phyloP scores from a whole-genome alignment of 352 stramenopile species.

The Phytophthora macrochlamydospora region DNA sequence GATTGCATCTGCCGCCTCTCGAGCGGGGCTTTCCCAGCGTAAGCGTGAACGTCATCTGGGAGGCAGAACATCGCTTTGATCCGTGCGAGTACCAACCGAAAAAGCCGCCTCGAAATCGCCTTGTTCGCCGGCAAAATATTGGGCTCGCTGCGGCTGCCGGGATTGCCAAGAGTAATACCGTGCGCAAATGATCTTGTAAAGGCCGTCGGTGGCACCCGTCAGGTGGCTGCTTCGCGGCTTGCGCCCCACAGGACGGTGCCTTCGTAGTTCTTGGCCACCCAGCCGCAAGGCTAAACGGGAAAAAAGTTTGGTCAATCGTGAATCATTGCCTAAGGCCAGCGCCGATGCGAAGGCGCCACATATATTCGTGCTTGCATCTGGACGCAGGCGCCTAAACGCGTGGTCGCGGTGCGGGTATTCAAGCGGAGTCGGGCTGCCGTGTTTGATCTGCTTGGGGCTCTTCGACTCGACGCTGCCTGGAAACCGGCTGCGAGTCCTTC shows the following conservation, averaged over 20 bases:
- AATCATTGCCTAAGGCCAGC: conserved; percentile 4
- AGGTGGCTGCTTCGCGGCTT: background rate
- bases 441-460: background rate
- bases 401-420: conserved; percentile 11
- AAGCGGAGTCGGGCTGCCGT: conserved; percentile 11
- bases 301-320: background rate
- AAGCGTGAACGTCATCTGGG: conserved; percentile 14
- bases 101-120: background rate
- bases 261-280: background rate
- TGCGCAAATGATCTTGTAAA: background rate
- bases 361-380: conserved; percentile 4
- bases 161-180: background rate
- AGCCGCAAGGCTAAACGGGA: background rate
- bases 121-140: background rate
- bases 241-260: background rate
- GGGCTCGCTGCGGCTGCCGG: background rate
- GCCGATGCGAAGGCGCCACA: conserved; percentile 5
- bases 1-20: conserved; percentile 6
- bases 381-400: conserved; percentile 10
- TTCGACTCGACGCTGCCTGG: conserved; percentile 7
- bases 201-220: background rate
- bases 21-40: conserved; percentile 5
- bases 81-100: too few relatives aligned
- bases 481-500: conserved; percentile 22
- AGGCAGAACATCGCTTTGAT: conserved; percentile 1